Base-by-base conservation (phyloP, 306 rosid genomes). In the Betula pendula region DNA sequence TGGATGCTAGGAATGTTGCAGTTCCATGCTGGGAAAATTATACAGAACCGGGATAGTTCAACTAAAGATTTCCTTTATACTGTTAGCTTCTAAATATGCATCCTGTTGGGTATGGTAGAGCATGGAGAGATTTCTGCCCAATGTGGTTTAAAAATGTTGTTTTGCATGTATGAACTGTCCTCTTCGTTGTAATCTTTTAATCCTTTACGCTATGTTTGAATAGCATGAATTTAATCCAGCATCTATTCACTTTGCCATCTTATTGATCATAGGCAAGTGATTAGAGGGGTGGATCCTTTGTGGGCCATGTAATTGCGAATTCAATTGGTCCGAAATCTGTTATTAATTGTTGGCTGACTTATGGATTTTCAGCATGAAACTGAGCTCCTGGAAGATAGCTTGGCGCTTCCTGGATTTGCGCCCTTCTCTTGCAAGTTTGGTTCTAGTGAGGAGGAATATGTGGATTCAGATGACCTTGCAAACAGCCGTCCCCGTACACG, bases 401-500 rank as follows among this genome's bases (percentile, higher is more conserved):
- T 88, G 75, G 81, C 81, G 35, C 83, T 88, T 65, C 79, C 87
- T 69, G 87, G 91, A 49, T 88, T 83, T 77, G 81, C 74, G 22
- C 83, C 87, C 22, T 56, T 75, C 73, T 72, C 89, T 33, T 49
- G 75, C 71, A 88, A 85, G 84, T 83, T 83, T 43, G 89, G 85
- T 51, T 81, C 84, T 19, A 83, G 87, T 27, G 91, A 95, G 82
- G 98, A 92, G 40, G 98, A 95, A 78, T 89, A 72, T 77, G 72
- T 92, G 47, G 97, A 95, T 78, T 90, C 93, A 56, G 97, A 95
- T 72, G 98, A 92, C 75, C 78, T 92, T 78, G 85, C 85, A 63
- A 85, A 81, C 66, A 81, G 75, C 81, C 96, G 92, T 55, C 87
- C 87, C 42, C 88, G 85, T 1, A 19, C 86, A 35, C 89, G 97